Conservation (phyloP, 306 rosid species). For the Trifolium fragiferum region DNA sequence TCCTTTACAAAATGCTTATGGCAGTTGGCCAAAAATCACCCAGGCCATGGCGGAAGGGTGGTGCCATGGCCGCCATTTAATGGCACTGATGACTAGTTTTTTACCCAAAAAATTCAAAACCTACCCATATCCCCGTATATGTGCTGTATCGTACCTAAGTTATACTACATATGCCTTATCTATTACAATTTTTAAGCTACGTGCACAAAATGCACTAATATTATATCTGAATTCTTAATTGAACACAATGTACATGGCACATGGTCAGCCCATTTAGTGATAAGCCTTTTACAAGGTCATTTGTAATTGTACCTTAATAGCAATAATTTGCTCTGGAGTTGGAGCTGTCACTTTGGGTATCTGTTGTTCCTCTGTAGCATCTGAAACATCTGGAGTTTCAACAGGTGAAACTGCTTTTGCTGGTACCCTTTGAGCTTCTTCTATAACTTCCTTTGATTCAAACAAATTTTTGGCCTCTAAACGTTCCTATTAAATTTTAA, state of each 20-base stretch:
- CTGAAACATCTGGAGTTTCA: slow-evolving; percentile 58
- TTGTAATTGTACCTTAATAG: slow-evolving; percentile 71
- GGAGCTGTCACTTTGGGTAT: slow-evolving; percentile 67
- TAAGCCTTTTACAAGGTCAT: slow-evolving; percentile 6
- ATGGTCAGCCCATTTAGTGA: neutral
- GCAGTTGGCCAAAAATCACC: neutral
- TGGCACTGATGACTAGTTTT: neutral
- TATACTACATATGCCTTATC: neutral
- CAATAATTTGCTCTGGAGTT: slow-evolving; percentile 91
- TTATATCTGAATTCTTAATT: slow-evolving; percentile 12
- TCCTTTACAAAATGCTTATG: neutral
- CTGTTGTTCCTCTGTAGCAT: slow-evolving; percentile 68
- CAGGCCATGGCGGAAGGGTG: neutral
- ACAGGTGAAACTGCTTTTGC: slow-evolving; percentile 44
- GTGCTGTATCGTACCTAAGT: neutral
- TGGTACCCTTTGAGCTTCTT: slow-evolving; percentile 72
- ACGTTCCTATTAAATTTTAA: slow-evolving; percentile 67
- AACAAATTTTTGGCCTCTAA: slow-evolving; percentile 79
- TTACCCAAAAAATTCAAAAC: neutral
- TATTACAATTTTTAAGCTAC: neutral
- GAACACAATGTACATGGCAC: slow-evolving; percentile 1
- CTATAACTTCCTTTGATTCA: slow-evolving; percentile 69
- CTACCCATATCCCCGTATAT: neutral
- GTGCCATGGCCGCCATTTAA: neutral
- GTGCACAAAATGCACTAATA: neutral